Base-by-base conservation (phyloP, 345 rosid genomes). In the Corchorus olitorius region DNA sequence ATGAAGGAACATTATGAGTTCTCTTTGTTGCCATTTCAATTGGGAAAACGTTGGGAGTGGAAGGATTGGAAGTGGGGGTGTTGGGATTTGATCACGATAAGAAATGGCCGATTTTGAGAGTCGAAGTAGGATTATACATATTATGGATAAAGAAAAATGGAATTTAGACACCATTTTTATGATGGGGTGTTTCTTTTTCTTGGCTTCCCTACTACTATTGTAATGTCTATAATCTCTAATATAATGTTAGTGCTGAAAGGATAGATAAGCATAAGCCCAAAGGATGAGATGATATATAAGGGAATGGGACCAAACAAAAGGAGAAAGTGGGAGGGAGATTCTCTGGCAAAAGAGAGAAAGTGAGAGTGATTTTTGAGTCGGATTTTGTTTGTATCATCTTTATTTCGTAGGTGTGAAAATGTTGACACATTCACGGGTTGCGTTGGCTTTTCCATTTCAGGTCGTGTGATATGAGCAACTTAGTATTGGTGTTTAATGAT, bases 1-100 rank as follows among this genome's bases (percentile, higher is more conserved):
- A 80, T 92, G 97, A 68, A 92, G 84, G 82, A 92, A 88, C 92
- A 92, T 88, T 67, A 92, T 90, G 76, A 92, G 27, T 72, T 92
- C 97, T 20, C 92, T 80, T 70, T 87, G 87, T 35, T 92, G 97
- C 97, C 97, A 92, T 87, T 89, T 81, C 46, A 92, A 76, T 50
- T 92, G 94, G 52, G 92, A 81, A 77, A 65, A 88, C 2, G 92
- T 72, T 10, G 97, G 97, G 0, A 92, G 86, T 8, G 92, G 97
- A 4, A 87, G 82, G 10, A 88, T 16, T 13, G 92, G 97, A 43
- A 90, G 74, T 10, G 97, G 97, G 10, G 97, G 97, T 4, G 92
- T 85, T 53, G 85, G 74, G 8, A 81, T 72, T 71, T 70, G 77
- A 11, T 86, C 84, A 7, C 72, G 69, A 14, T 39, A 37, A 3